phyloP scores from a whole-genome alignment of 139 green algal genomes.

The Volvox africanus region DNA sequence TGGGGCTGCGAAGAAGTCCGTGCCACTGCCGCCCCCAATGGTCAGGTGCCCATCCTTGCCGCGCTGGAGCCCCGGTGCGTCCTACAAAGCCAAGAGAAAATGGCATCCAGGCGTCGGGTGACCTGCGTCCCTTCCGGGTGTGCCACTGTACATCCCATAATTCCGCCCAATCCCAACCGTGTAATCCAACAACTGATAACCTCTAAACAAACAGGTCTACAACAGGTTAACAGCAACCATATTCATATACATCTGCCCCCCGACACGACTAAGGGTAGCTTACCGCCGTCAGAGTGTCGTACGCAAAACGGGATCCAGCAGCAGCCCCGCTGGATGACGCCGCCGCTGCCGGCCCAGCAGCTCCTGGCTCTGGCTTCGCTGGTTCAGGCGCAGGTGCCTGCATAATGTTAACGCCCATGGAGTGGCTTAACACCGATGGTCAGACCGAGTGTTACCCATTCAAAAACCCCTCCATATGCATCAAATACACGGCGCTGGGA shows the following conservation, averaged over 20 bases:
- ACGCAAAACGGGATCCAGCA: conserved; percentile 75
- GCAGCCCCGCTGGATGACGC: background rate
- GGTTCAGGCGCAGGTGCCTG: conserved; percentile 62
- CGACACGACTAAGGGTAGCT: background rate
- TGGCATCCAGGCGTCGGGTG: too few relatives aligned
- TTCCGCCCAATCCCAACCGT: too few relatives aligned
- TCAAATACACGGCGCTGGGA: too few relatives aligned
- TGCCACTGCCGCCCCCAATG: conserved; percentile 52
- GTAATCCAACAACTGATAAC: too few relatives aligned
- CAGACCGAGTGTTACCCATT: too few relatives aligned
- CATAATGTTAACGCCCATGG: background rate
- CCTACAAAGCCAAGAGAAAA: background rate
- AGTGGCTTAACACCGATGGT: too few relatives aligned
- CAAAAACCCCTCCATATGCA: too few relatives aligned
- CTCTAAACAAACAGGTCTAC: too few relatives aligned
- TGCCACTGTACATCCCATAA: too few relatives aligned
- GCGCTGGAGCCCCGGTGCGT: conserved; percentile 56
- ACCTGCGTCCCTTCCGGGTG: too few relatives aligned
- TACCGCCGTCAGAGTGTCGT: conserved; percentile 66
- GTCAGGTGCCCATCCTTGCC: conserved; percentile 91
- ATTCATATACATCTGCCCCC: too few relatives aligned
- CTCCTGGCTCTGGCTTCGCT: conserved; percentile 50
- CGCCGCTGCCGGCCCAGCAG: background rate
- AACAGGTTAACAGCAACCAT: too few relatives aligned
- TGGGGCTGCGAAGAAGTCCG: conserved; percentile 42